These are phyloP conservation scores for Heimioporus sp. DNA, from an alignment of 768 basidiomycete species.

Conservation along the genomic window DNA sequence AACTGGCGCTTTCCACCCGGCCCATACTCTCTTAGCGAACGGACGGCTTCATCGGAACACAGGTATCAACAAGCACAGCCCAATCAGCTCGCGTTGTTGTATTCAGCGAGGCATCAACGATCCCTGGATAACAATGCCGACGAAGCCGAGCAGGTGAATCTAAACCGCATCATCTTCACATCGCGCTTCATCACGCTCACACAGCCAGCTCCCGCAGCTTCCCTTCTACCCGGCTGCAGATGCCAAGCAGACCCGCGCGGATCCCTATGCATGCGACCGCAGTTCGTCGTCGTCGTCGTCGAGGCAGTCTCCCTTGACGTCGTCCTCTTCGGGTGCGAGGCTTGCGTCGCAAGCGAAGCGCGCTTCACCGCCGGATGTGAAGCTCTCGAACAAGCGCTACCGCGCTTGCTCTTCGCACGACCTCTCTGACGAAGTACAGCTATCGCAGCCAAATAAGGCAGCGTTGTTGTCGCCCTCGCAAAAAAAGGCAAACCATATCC, in stretches of 20 bases:
- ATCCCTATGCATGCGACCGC: slow-evolving; percentile 11
- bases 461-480: slow-evolving; percentile 73
- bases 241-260: slow-evolving; percentile 6
- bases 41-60: slow-evolving; percentile 7
- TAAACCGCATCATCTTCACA: slow-evolving; percentile 5
- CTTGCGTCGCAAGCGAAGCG: slow-evolving; percentile 21
- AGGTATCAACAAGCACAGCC: slow-evolving; percentile 19
- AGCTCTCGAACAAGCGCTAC: slow-evolving; percentile 33
- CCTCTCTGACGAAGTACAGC: slow-evolving; percentile 10
- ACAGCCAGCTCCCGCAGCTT: slow-evolving; percentile 9
- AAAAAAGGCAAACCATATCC: slow-evolving; percentile 93
- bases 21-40: slow-evolving; percentile 10
- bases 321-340: slow-evolving; percentile 11
- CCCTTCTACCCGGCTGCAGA: slow-evolving; percentile 19
- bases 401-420: slow-evolving; percentile 19
- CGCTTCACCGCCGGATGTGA: slow-evolving; percentile 24
- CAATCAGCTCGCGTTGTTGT: slow-evolving; percentile 13
- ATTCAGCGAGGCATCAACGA: slow-evolving; percentile 19
- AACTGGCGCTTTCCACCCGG: slow-evolving; percentile 35
- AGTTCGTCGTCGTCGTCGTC: slow-evolving; percentile 29
- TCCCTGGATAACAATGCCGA: slow-evolving; percentile 7
- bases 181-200: slow-evolving; percentile 2
- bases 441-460: slow-evolving; percentile 8
- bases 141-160: slow-evolving; percentile 1
- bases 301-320: slow-evolving; percentile 24